Conservation (phyloP, 2,329 filamentous ascomycete species). For the Neofusicoccum ribis region DNA sequence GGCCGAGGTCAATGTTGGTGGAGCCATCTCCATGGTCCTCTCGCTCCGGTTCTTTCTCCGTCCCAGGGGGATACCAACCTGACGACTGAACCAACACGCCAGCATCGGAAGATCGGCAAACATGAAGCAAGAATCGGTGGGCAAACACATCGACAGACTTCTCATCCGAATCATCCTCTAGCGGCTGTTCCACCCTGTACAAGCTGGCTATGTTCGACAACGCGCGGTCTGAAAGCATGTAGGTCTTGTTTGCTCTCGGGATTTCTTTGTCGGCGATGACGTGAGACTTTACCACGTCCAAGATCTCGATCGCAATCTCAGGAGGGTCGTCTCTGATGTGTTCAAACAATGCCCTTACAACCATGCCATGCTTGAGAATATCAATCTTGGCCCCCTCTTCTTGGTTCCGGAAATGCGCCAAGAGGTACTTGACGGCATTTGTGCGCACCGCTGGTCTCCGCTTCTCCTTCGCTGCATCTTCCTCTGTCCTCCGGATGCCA, state of each 20-base stretch:
- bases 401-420: slow-evolving; percentile 77
- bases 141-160: slow-evolving; percentile 66
- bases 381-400: slow-evolving; percentile 77
- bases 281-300: slow-evolving; percentile 68
- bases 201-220: slow-evolving; percentile 62
- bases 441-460: slow-evolving; percentile 78
- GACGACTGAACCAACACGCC: slow-evolving; percentile 75
- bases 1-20: slow-evolving; percentile 60
- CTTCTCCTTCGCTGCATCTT: slow-evolving; percentile 61
- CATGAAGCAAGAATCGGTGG: slow-evolving; percentile 72
- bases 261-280: slow-evolving; percentile 76
- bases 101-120: slow-evolving; percentile 71
- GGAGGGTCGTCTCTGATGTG: slow-evolving; percentile 76
- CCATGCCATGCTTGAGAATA: slow-evolving; percentile 71
- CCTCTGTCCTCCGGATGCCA: slow-evolving; percentile 60
- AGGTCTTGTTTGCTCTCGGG: slow-evolving; percentile 70
- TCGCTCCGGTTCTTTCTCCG: slow-evolving; percentile 56
- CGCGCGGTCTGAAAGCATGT: slow-evolving; percentile 72
- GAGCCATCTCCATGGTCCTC: slow-evolving; percentile 41
- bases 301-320: slow-evolving; percentile 71
- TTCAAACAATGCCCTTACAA: slow-evolving; percentile 71
- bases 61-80: slow-evolving; percentile 79
- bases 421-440: slow-evolving; percentile 77
- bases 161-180: slow-evolving; percentile 49
- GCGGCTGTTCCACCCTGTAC: slow-evolving; percentile 41